Percentiles rank a stretch among this genome's conserved stretches.
Evolutionary conservation across 1,284 basidiomycete genomes (phyloP).

Genomic region (Fomitiporia mediterranea): DNA sequence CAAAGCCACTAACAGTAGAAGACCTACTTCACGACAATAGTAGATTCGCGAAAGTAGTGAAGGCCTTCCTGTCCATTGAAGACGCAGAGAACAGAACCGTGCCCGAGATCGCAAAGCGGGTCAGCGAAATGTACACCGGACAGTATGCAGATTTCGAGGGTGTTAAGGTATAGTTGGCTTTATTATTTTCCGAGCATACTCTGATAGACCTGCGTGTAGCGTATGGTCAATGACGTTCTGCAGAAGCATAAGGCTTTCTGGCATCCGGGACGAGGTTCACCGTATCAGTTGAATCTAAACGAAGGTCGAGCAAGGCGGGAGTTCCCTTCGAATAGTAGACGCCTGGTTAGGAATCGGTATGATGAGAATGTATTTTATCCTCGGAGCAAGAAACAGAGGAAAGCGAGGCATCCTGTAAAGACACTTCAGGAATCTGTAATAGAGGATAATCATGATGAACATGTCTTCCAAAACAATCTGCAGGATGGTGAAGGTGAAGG

Average conservation of each 20-base stretch:
- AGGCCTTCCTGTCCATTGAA: slow-evolving; percentile 19
- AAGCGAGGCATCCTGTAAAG: slow-evolving; percentile 2
- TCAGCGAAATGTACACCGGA: slow-evolving; percentile 16
- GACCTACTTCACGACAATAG: slow-evolving; percentile 20
- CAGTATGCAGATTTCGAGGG: slow-evolving; percentile 20
- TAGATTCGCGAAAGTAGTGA: slow-evolving; percentile 21
- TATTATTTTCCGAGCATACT: no score
- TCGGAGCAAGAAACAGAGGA: slow-evolving; percentile 4
- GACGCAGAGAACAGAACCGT: slow-evolving; percentile 16
- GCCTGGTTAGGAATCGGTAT: slow-evolving; percentile 3
- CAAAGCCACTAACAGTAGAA: slow-evolving; percentile 19
- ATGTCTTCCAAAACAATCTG: background rate
- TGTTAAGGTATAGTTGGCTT: slow-evolving; percentile 18
- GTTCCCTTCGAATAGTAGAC: slow-evolving; percentile 18
- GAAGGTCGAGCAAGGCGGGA: slow-evolving; percentile 19
- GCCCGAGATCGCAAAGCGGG: slow-evolving; percentile 18
- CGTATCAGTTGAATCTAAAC: slow-evolving; percentile 17
- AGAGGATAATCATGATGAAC: background rate
- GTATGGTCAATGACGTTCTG: slow-evolving; percentile 21
- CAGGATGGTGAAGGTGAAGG: background rate
- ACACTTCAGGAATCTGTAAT: background rate
- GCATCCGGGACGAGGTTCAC: slow-evolving; percentile 20
- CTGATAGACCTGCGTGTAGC: no score
- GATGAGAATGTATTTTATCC: slow-evolving; percentile 8
- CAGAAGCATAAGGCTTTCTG: slow-evolving; percentile 21